phyloP scores from a whole-genome alignment of 805 yeast genomes.

The Zygosaccharomyces kombuchaensis region DNA sequence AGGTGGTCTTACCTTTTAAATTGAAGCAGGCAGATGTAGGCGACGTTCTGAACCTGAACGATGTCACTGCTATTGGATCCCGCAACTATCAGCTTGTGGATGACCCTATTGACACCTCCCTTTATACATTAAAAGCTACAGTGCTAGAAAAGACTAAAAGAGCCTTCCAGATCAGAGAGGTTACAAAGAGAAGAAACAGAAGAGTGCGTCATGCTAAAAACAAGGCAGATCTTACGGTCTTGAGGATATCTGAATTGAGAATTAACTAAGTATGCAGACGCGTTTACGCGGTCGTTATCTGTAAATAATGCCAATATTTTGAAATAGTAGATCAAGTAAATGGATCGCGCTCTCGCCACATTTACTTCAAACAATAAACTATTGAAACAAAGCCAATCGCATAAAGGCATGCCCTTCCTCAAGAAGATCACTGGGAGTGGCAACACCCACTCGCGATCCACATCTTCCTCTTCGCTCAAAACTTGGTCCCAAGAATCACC shows the following conservation, averaged over 20 bases:
- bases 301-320: constrained; percentile 7
- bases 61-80: constrained; percentile 80
- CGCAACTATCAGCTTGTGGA: constrained; percentile 70
- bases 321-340: neutral
- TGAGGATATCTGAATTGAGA: constrained; percentile 69
- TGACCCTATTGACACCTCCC: constrained; percentile 47
- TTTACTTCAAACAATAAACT: neutral
- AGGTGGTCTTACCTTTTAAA: constrained; percentile 70
- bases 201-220: constrained; percentile 60
- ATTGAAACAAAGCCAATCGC: no score
- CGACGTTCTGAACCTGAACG: constrained; percentile 66
- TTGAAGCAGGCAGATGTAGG: constrained; percentile 78
- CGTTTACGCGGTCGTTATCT: neutral
- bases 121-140: constrained; percentile 65
- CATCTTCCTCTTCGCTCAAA: constrained; percentile 24
- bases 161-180: constrained; percentile 66
- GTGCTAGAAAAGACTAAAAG: constrained; percentile 83
- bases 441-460: constrained; percentile 27
- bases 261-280: constrained; percentile 36
- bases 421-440: constrained; percentile 24
- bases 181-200: constrained; percentile 77
- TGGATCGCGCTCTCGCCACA: neutral
- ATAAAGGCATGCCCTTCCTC: constrained; percentile 24
- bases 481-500: constrained; percentile 15
- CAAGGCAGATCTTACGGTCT: constrained; percentile 70